Conservation (phyloP, 371 early-diverging fungal species). For the Blakeslea trispora region DNA sequence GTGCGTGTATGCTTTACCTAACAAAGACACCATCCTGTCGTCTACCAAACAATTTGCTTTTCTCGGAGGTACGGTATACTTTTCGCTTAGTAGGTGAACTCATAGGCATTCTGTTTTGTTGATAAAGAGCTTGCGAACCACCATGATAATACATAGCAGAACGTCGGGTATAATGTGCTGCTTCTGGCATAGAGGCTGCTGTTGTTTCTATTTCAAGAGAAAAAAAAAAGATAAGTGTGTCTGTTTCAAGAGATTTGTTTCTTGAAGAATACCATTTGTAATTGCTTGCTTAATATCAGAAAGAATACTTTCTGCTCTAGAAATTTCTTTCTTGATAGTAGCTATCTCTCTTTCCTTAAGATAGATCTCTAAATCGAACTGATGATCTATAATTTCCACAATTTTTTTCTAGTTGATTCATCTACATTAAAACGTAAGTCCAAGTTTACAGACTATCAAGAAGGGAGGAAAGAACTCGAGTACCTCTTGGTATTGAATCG, state of each 20-base stretch:
- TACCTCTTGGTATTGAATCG: constrained; percentile 23
- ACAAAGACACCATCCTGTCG: constrained; percentile 67
- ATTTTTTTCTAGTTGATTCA: constrained; percentile 56
- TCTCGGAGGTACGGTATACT: constrained; percentile 18
- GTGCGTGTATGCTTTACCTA: too few species aligned
- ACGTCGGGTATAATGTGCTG: constrained; percentile 45
- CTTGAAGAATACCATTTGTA: constrained; percentile 65
- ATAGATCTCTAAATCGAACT: constrained; percentile 75
- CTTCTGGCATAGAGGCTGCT: constrained; percentile 32
- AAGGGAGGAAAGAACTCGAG: too few species aligned
- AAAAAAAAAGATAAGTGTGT: too few species aligned
- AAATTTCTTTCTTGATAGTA: constrained; percentile 58
- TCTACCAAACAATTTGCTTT: constrained; percentile 42
- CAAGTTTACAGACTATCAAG: too few species aligned
- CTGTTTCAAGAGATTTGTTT: constrained; percentile 2
- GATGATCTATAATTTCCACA: constrained; percentile 62
- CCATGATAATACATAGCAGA: constrained; percentile 35
- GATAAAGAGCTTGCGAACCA: constrained; percentile 18
- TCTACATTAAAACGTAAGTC: constrained; percentile 22
- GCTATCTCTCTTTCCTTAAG: constrained; percentile 65
- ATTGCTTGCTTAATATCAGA: constrained; percentile 53
- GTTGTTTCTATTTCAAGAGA: constrained; percentile 20
- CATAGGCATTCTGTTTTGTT: constrained; percentile 7
- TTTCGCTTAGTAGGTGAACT: constrained; percentile 13
- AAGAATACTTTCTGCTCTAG: constrained; percentile 54